Evolutionary conservation across 805 yeast genomes (phyloP).

Genomic region (Starmera caribaea): DNA sequence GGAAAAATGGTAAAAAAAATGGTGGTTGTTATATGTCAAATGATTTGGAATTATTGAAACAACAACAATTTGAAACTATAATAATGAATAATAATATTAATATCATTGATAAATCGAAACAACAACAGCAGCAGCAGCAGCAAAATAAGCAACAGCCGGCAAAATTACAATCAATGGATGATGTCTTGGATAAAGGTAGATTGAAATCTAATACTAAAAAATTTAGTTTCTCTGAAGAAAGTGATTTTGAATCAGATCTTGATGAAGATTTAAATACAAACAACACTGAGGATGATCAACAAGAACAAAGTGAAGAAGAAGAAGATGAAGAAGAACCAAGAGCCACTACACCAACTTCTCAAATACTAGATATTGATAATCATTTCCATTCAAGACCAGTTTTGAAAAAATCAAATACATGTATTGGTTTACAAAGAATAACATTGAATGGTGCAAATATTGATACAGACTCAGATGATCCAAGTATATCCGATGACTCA

Average conservation of each 20-base stretch:
- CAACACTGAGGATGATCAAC: conserved; percentile 6
- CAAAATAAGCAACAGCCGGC: too few species aligned
- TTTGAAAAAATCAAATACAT: conserved; percentile 18
- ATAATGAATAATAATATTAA: too few species aligned
- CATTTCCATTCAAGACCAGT: conserved; percentile 7
- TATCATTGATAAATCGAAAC: background rate
- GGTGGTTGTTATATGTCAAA: conserved; percentile 3
- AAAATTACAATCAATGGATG: conserved; percentile 1
- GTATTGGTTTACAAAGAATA: conserved; percentile 18
- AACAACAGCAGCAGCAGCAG: too few species aligned
- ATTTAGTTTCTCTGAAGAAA: background rate
- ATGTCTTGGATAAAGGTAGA: background rate
- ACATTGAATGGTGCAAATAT: conserved; percentile 2
- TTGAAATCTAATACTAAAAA: conserved; percentile 2
- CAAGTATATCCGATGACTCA: conserved; percentile 2
- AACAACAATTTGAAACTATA: conserved; percentile 1
- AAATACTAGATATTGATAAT: conserved; percentile 10
- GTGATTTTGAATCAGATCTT: conserved; percentile 6
- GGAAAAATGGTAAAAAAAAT: conserved; percentile 35
- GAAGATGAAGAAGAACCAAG: conserved; percentile 6
- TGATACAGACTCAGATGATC: conserved; percentile 2
- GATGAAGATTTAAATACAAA: conserved; percentile 12
- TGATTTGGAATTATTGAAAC: conserved; percentile 1
- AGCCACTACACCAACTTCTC: conserved; percentile 13
- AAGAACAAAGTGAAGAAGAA: background rate